Percentiles rank a stretch among this genome's conserved stretches.
Conservation (phyloP, 2,329 filamentous ascomycete genomes). For the Trichophyton mentagrophytes region DNA sequence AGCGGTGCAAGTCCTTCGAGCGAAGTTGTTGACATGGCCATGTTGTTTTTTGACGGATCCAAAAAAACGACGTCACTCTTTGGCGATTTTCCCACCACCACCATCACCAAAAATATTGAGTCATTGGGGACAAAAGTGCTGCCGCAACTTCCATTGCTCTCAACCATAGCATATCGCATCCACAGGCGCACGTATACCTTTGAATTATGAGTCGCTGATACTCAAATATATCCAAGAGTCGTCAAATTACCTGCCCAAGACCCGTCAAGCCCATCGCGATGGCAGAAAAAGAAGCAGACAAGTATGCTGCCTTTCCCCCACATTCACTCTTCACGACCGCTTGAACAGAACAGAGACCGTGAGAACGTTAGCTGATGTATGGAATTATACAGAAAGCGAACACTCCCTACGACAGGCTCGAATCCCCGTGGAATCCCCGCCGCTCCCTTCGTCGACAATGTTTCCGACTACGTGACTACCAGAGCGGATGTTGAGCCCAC, state of each 20-base stretch:
- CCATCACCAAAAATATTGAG: background rate
- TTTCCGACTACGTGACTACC: conserved; percentile 35
- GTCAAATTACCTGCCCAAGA: background rate
- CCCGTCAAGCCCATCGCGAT: background rate
- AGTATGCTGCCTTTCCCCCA: conserved; percentile 10
- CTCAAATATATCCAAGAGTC: background rate
- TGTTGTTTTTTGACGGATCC: background rate
- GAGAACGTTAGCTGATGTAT: background rate
- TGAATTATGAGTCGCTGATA: conserved; percentile 1
- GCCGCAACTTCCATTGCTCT: background rate
- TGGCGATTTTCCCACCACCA: conserved; percentile 1
- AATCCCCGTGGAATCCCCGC: conserved; percentile 36
- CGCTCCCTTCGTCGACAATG: conserved; percentile 37
- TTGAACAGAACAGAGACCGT: background rate
- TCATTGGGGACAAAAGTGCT: background rate
- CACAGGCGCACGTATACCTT: background rate
- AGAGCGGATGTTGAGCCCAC: conserved; percentile 36
- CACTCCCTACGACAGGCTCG: conserved; percentile 14
- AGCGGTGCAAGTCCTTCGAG: background rate
- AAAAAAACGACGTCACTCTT: conserved; percentile 4
- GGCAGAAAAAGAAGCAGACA: conserved; percentile 7
- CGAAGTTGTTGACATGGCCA: background rate
- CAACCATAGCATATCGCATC: background rate
- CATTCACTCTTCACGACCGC: background rate
- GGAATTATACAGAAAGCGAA: background rate